Percentiles rank a stretch among this genome's conserved stretches.
Conservation (phyloP, 208 protist genomes). For the Leishmania tarentolae region DNA sequence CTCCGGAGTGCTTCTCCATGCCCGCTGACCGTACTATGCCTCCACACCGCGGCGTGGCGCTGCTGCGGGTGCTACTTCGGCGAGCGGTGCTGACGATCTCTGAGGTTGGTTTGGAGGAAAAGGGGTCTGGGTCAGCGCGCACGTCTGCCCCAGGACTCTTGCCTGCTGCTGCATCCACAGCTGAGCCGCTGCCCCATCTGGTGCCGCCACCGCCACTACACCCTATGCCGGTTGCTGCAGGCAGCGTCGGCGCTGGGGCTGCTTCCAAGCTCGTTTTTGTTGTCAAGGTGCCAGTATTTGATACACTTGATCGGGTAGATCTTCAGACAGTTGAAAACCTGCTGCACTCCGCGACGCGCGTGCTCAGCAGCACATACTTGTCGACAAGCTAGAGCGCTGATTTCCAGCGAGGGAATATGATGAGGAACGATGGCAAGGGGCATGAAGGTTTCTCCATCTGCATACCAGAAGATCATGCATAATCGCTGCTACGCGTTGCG, state of each 20-base stretch:
- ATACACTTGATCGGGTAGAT: slow-evolving; percentile 13
- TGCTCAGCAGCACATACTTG: slow-evolving; percentile 18
- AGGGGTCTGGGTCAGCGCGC: not conserved
- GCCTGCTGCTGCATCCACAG: not conserved
- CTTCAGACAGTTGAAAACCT: slow-evolving; percentile 22
- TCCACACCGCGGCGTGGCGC: slow-evolving; percentile 34
- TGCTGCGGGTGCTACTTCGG: slow-evolving; percentile 60
- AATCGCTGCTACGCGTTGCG: not conserved
- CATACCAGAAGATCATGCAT: not conserved
- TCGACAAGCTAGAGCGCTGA: not conserved
- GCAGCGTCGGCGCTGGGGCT: not conserved
- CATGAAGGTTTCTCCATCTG: not conserved
- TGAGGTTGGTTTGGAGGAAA: slow-evolving; percentile 21
- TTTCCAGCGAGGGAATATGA: not conserved
- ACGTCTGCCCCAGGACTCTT: not conserved
- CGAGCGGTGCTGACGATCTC: slow-evolving; percentile 41
- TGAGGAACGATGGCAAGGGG: not conserved
- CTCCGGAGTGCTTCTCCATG: not conserved
- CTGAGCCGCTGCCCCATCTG: not conserved
- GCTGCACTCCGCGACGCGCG: slow-evolving; percentile 29
- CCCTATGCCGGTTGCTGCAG: not conserved
- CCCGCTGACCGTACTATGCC: not conserved
- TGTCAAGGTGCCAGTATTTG: slow-evolving; percentile 23
- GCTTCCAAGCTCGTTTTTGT: slow-evolving; percentile 12
- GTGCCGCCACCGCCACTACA: not conserved